A percentile compares a stretch with the other conserved stretches of the same genome.
These are phyloP conservation scores for Pleurotus djamor DNA, from an alignment of 768 basidiomycete genomes.

Conservation along the genomic window DNA sequence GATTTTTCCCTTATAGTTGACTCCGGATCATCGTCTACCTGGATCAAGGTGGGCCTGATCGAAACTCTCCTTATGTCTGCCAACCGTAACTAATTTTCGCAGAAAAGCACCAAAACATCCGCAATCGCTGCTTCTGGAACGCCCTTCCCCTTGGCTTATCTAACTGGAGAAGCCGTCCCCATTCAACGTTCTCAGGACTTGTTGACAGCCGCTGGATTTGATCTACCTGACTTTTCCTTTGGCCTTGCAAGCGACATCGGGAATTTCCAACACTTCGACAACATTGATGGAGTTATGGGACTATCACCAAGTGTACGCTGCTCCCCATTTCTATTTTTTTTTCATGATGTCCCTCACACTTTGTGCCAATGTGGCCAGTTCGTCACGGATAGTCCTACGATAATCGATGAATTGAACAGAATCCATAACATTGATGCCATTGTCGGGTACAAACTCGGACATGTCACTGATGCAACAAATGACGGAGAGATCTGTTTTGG, in stretches of 20 bases:
- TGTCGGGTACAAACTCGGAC: constrained; percentile 64
- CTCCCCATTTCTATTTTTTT: neutral
- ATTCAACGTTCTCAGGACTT: neutral
- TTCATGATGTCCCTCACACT: too few species aligned
- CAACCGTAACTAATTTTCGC: too few species aligned
- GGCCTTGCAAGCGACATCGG: constrained; percentile 25
- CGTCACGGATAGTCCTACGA: too few species aligned
- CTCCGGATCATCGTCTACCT: constrained; percentile 14
- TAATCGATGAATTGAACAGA: neutral
- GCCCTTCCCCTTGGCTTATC: neutral
- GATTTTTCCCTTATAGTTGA: too few species aligned
- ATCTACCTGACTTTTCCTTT: neutral
- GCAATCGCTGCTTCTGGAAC: constrained; percentile 34
- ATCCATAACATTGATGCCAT: constrained; percentile 35
- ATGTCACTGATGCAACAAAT: constrained; percentile 49
- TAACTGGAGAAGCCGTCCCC: neutral
- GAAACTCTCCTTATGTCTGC: too few species aligned
- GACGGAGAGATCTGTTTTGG: constrained; percentile 64
- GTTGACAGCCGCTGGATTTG: neutral
- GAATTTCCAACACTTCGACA: constrained; percentile 63
- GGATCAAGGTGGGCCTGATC: constrained; percentile 27
- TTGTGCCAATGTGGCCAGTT: too few species aligned
- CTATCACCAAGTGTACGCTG: constrained; percentile 20
- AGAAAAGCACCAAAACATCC: too few species aligned
- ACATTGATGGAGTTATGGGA: constrained; percentile 61